These are phyloP conservation scores for Salix viminalis DNA, from an alignment of 345 rosid genomes.

Conservation along the genomic window DNA sequence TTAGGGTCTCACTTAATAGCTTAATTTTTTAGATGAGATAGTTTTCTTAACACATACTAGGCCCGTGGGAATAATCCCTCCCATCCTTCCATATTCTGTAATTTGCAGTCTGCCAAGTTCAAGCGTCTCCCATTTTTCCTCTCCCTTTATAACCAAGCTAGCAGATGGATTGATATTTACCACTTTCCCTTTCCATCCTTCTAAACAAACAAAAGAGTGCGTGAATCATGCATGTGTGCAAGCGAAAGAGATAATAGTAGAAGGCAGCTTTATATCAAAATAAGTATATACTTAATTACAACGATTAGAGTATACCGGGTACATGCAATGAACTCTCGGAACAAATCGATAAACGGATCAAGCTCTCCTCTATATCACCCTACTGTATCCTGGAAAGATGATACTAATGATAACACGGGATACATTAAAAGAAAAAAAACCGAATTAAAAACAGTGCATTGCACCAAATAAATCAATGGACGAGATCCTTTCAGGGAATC, in stretches of 20 bases:
- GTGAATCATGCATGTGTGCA: too few species aligned
- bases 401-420: conserved; percentile 4
- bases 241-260: neutral
- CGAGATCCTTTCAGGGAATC: conserved; percentile 8
- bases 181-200: too few species aligned
- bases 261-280: conserved; percentile 14
- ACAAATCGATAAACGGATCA: conserved; percentile 9
- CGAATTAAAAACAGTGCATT: conserved; percentile 20
- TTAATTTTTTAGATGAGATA: too few species aligned
- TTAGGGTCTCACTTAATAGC: accelerated
- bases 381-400: conserved; percentile 10
- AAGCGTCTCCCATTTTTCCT: too few species aligned
- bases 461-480: conserved; percentile 6
- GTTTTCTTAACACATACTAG: too few species aligned
- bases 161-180: too few species aligned
- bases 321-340: neutral
- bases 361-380: conserved; percentile 13
- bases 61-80: too few species aligned
- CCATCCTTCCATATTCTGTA: too few species aligned
- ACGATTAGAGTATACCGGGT: neutral
- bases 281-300: conserved; percentile 5
- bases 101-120: too few species aligned
- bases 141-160: too few species aligned
- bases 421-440: neutral
- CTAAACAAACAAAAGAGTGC: too few species aligned